A percentile compares a stretch with the other conserved stretches of the same genome.
These are phyloP conservation scores for Fraxinus quadrangulata DNA, from an alignment of 257 asterid species.

Conservation along the genomic window DNA sequence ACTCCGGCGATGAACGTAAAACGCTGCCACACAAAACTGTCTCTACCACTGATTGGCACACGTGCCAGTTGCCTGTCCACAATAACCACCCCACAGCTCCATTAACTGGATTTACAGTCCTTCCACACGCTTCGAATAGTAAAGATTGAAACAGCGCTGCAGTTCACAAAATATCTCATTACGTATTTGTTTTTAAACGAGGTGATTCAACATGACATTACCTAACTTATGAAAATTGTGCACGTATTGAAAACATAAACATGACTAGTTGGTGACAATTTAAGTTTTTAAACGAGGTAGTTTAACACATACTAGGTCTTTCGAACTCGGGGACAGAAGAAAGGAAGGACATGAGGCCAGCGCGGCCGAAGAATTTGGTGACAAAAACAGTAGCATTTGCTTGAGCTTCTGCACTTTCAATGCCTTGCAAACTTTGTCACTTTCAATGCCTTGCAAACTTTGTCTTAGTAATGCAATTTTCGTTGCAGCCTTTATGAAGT, in stretches of 20 bases:
- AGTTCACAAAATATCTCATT: neutral
- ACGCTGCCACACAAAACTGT: constrained; percentile 48
- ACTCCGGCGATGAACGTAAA: constrained; percentile 26
- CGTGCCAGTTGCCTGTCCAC: constrained; percentile 53
- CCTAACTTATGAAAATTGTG: too few species aligned
- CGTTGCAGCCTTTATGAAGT: constrained; percentile 53
- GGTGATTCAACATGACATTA: neutral
- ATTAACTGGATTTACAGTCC: constrained; percentile 53
- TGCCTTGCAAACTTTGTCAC: constrained; percentile 46
- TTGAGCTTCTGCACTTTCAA: constrained; percentile 44
- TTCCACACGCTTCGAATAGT: constrained; percentile 52
- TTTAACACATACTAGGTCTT: constrained; percentile 35
- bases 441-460: constrained; percentile 41
- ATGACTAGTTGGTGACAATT: too few species aligned
- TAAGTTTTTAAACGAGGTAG: too few species aligned
- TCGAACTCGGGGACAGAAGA: constrained; percentile 46
- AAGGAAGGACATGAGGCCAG: constrained; percentile 59
- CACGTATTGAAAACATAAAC: too few species aligned
- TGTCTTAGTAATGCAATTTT: constrained; percentile 47
- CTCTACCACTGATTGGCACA: constrained; percentile 52
- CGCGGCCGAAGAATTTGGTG: constrained; percentile 55
- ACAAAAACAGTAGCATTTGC: constrained; percentile 52
- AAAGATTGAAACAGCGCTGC: constrained; percentile 51
- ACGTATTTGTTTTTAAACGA: too few species aligned
- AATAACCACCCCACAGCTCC: neutral